Evolutionary conservation across 2,329 filamentous ascomycete genomes (phyloP), one percentile per base, ranked within the genome.

Genomic region (Calonectria crousiana): DNA sequence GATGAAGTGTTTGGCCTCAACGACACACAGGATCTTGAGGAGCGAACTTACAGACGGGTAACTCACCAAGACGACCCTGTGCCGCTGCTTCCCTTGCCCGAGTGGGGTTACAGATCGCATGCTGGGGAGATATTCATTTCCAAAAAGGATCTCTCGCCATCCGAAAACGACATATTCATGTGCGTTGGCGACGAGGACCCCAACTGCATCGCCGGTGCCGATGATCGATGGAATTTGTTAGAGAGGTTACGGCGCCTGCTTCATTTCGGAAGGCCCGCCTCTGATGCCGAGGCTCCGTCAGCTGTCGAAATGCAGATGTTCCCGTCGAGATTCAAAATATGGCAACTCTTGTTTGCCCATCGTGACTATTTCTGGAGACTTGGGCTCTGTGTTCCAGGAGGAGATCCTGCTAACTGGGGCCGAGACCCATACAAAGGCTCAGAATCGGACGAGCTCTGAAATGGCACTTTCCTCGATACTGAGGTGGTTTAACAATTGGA

Each of bases 301-400:
- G 70, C 77, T 49, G 72, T 75, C 26, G 76, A 92, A 18, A 92
- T 28, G 8, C 38, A 28, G 14, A 16, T 85, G 88, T 90, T 87
- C 84, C 92, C 80, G 82, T 89, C 77, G 80, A 84, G 90, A 84
- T 83, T 96, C 79, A 94, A 93, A 83, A 89, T 97, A n/a, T 98
- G 96, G 95, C 92, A 98, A 85, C 87, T 98, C 10, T 93, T 98
- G 82, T 98, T 97, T 84, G 94, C 96, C 1, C 97, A 99, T 85
- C 89, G 97, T 49, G 97, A 99, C 86, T 99, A 99, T 84, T 98
- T 99, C 85, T 98, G 95, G 95, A 90, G 97, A 71, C 84, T 99
- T 68, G 97, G 97, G 0, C 86, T 98, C 38, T 99, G 97, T 85
- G 88, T 98, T 2, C 96, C 96, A 0, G 94, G 94, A 16, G 94